phyloP scores from a whole-genome alignment of 352 stramenopile genomes.

The Peronosclerospora sorghi region DNA sequence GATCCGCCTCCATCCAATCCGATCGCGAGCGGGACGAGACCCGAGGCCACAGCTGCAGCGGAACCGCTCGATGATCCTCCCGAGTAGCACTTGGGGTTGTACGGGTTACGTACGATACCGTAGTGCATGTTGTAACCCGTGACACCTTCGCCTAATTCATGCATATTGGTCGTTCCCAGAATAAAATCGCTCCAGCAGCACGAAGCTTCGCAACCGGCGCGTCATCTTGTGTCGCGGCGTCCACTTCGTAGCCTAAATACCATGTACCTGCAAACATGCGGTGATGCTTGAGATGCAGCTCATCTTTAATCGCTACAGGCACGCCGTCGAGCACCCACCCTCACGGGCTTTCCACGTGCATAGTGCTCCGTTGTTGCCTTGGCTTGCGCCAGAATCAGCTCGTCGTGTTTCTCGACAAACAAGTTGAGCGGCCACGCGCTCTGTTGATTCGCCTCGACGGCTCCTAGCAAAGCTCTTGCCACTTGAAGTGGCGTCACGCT shows the following conservation, averaged over 20 bases:
- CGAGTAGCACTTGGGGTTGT: too few species aligned
- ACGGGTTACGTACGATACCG: too few species aligned
- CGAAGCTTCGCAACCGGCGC: too few species aligned
- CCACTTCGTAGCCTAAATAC: constrained; percentile 49
- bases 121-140: too few species aligned
- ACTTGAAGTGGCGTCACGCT: too few species aligned
- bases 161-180: constrained; percentile 78
- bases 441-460: constrained; percentile 39
- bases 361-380: constrained; percentile 58
- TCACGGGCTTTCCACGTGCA: constrained; percentile 38
- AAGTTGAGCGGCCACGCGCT: too few species aligned
- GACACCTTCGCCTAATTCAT: too few species aligned
- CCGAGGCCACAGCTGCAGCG: too few species aligned
- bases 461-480: constrained; percentile 42
- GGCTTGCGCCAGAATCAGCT: constrained; percentile 61
- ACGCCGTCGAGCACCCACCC: constrained; percentile 85
- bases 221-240: too few species aligned
- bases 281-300: constrained; percentile 65
- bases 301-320: constrained; percentile 83
- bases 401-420: constrained; percentile 66
- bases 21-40: too few species aligned
- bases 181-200: constrained; percentile 74
- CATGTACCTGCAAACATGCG: constrained; percentile 58
- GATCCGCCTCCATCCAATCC: too few species aligned
- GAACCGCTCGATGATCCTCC: too few species aligned